Conservation (phyloP, 148 eudicot genomes). For the Rhododendron kiyosumense region DNA sequence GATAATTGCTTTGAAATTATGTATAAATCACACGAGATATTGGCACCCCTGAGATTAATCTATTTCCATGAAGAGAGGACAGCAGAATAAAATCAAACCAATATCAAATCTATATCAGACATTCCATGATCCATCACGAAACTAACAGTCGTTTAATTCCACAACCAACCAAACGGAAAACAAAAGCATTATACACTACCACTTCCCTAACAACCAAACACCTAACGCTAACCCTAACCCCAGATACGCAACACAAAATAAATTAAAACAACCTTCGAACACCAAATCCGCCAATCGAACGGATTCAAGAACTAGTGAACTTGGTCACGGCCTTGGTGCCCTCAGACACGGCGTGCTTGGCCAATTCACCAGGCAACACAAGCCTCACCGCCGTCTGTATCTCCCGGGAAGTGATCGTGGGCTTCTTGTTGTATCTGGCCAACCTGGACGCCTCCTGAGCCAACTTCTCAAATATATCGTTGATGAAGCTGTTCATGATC, state of each 20-base stretch:
- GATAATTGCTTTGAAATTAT: no score
- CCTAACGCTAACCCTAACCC: neutral
- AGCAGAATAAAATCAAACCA: neutral
- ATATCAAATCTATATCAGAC: neutral
- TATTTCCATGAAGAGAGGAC: no score
- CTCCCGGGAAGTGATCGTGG: slow-evolving; percentile 44
- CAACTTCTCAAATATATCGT: slow-evolving; percentile 55
- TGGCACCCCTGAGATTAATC: no score
- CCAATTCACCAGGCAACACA: slow-evolving; percentile 45
- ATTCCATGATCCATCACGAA: neutral
- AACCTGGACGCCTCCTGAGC: slow-evolving; percentile 46
- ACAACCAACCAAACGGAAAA: no score
- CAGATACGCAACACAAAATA: neutral
- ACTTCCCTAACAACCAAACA: neutral
- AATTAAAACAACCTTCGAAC: neutral
- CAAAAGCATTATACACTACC: neutral
- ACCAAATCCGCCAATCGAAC: neutral
- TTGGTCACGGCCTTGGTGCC: slow-evolving; percentile 53
- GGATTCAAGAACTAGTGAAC: slow-evolving; percentile 31
- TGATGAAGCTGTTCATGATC: slow-evolving; percentile 59
- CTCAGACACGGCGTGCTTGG: slow-evolving; percentile 51
- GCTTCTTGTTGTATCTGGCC: slow-evolving; percentile 53
- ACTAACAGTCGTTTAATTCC: neutral
- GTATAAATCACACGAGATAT: no score
- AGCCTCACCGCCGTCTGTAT: slow-evolving; percentile 51